Conservation (phyloP, 192 early-diverging fungal genomes). For the Backusella tarrabulga region DNA sequence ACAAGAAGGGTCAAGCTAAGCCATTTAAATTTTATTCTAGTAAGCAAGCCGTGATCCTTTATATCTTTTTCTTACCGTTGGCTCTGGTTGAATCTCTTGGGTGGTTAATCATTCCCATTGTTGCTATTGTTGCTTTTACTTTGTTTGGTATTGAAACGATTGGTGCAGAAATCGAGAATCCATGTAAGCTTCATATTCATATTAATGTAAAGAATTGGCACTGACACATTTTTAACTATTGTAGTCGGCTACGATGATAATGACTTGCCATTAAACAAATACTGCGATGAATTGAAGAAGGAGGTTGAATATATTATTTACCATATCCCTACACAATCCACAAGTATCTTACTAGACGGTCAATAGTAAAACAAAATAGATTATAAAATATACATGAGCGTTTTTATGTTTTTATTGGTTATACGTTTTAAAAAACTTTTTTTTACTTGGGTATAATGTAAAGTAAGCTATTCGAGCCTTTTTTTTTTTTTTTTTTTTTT, state of each 20-base stretch:
- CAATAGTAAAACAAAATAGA: background rate
- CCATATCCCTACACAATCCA: slow-evolving; percentile 23
- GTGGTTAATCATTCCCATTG: slow-evolving; percentile 55
- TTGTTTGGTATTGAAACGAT: slow-evolving; percentile 78
- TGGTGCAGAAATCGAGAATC: slow-evolving; percentile 83
- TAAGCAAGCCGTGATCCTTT: slow-evolving; percentile 63
- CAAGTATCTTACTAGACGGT: slow-evolving; percentile 28
- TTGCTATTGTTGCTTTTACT: slow-evolving; percentile 61
- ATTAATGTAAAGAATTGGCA: slow-evolving; percentile 11
- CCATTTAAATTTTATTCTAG: slow-evolving; percentile 18
- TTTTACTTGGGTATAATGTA: no score
- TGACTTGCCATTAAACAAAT: slow-evolving; percentile 52
- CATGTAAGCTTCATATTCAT: slow-evolving; percentile 37
- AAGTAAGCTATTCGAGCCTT: no score
- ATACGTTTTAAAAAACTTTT: no score
- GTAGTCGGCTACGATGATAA: slow-evolving; percentile 58
- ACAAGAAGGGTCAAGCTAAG: background rate
- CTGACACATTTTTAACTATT: slow-evolving; percentile 1
- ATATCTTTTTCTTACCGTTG: slow-evolving; percentile 62
- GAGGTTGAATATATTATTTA: slow-evolving; percentile 56
- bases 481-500: no score
- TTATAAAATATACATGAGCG: no score
- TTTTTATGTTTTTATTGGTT: no score
- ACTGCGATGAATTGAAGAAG: slow-evolving; percentile 51
- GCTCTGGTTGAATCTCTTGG: slow-evolving; percentile 48